Conservation (phyloP, 1,139 yeast genomes). For the Taphrina pruni region DNA sequence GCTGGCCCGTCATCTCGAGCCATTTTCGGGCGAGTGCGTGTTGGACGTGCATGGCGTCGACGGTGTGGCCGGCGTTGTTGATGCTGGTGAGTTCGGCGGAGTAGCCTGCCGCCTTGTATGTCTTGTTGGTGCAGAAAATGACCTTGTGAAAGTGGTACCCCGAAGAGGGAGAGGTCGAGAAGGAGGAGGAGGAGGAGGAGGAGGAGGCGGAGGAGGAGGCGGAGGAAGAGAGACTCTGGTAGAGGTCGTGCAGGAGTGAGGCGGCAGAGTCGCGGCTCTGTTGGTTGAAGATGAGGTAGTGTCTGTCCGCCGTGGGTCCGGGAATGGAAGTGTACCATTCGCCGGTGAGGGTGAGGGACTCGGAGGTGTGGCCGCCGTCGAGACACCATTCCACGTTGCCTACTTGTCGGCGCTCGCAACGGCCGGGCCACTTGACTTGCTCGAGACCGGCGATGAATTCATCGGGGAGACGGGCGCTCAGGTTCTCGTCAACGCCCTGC, state of each 20-base stretch:
- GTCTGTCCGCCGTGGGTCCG: constrained; percentile 47
- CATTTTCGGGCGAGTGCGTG: constrained; percentile 73
- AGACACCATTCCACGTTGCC: constrained; percentile 71
- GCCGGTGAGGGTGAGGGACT: constrained; percentile 79
- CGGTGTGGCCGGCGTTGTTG: constrained; percentile 77
- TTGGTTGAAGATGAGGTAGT: constrained; percentile 81
- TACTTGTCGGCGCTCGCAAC: constrained; percentile 75
- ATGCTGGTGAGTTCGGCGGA: constrained; percentile 77
- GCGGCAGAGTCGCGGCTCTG: constrained; percentile 85
- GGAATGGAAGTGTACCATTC: constrained; percentile 69
- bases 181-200: not conserved
- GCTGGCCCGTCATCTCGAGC: constrained; percentile 57
- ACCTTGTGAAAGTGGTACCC: constrained; percentile 67
- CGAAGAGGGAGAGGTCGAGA: not conserved
- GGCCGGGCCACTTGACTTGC: constrained; percentile 85
- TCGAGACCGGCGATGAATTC: constrained; percentile 70
- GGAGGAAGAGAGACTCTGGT: constrained; percentile 46
- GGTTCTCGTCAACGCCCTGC: constrained; percentile 55
- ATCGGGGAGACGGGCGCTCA: constrained; percentile 58
- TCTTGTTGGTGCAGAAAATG: constrained; percentile 86
- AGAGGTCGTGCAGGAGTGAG: constrained; percentile 63
- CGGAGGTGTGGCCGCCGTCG: constrained; percentile 96
- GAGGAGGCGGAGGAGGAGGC: too few species aligned
- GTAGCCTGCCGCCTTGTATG: constrained; percentile 83
- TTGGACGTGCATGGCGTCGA: constrained; percentile 82